phyloP scores from a whole-genome alignment of 129 eudicot genomes.

The Artemisia annua region DNA sequence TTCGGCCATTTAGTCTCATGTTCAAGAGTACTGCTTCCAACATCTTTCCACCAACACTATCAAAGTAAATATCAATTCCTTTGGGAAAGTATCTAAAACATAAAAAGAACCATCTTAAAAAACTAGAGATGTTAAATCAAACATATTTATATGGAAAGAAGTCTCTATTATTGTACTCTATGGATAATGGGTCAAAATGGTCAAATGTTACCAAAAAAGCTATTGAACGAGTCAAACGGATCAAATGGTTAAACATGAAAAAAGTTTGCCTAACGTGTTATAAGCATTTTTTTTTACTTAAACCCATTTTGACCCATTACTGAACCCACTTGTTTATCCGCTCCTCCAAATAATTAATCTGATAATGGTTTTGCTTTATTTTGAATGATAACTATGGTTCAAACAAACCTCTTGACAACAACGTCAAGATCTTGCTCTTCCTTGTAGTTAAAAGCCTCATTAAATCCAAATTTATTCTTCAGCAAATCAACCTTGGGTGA shows the following conservation, averaged over 20 bases:
- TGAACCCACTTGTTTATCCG: too few relatives aligned
- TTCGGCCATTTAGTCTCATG: constrained; percentile 31
- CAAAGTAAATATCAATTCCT: constrained; percentile 35
- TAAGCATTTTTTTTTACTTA: too few relatives aligned
- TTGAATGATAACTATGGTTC: background rate
- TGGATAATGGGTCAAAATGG: too few relatives aligned
- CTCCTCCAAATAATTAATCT: background rate
- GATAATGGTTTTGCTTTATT: too few relatives aligned
- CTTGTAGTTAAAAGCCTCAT: constrained; percentile 50
- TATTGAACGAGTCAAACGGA: too few relatives aligned
- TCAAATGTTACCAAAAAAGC: too few relatives aligned
- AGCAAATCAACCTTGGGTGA: constrained; percentile 38
- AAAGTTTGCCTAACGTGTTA: too few relatives aligned
- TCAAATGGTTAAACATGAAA: too few relatives aligned
- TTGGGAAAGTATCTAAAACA: constrained; percentile 24
- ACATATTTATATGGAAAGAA: too few relatives aligned
- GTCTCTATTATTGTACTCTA: too few relatives aligned
- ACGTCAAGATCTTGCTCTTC: constrained; percentile 38
- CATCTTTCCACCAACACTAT: constrained; percentile 32
- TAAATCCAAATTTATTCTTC: constrained; percentile 42
- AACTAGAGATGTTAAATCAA: too few relatives aligned
- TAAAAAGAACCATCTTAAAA: background rate
- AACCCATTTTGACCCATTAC: too few relatives aligned
- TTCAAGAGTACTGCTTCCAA: constrained; percentile 32
- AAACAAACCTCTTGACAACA: constrained; percentile 32